Evolutionary conservation across 495 filamentous ascomycete species (phyloP).

Genomic region (Neurospora hispaniola): DNA sequence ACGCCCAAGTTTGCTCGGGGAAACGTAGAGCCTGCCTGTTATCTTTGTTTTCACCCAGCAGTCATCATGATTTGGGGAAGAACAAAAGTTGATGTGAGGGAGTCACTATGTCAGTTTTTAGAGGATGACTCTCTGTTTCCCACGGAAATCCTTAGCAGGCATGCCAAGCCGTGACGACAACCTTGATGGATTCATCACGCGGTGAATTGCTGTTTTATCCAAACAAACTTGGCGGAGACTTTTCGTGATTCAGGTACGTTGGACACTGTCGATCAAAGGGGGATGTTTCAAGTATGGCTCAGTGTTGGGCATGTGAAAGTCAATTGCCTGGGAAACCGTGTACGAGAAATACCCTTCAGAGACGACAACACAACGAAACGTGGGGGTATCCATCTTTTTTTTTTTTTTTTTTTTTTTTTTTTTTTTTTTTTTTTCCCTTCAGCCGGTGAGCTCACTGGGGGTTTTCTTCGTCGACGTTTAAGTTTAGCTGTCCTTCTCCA

Average conservation of each 20-base stretch:
- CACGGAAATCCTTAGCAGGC: background rate
- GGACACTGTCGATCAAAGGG: background rate
- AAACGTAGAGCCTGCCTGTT: background rate
- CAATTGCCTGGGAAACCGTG: background rate
- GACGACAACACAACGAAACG: background rate
- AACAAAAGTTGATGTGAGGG: background rate
- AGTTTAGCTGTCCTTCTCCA: background rate
- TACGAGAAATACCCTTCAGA: background rate
- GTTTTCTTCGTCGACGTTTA: background rate
- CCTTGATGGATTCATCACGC: background rate
- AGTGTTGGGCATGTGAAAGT: background rate
- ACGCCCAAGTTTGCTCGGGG: background rate
- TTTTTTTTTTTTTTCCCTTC: too few relatives aligned
- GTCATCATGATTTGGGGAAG: background rate
- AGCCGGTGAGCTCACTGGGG: background rate
- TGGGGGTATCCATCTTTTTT: background rate
- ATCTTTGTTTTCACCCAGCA: background rate
- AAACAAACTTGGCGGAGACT: background rate
- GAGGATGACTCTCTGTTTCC: background rate
- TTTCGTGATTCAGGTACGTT: background rate
- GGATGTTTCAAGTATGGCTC: background rate
- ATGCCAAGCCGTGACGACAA: background rate
- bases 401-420: too few relatives aligned
- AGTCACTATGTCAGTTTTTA: background rate
- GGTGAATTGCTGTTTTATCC: background rate